A percentile compares a stretch with the other conserved stretches of the same genome.
Evolutionary conservation across 345 rosid genomes (phyloP).

Genomic region (Aethionema arabicum): DNA sequence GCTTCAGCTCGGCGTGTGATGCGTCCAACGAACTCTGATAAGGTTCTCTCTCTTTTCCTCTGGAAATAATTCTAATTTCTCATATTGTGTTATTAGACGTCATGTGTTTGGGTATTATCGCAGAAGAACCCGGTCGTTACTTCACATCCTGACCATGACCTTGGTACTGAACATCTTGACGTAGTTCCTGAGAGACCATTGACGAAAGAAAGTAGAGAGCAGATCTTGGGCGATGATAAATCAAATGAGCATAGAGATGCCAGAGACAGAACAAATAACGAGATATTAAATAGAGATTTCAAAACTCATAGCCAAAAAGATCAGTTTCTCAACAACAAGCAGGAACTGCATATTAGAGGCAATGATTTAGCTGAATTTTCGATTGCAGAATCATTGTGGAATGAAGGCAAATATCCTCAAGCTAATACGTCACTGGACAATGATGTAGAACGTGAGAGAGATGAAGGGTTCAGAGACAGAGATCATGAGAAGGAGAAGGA

Average conservation of each 20-base stretch:
- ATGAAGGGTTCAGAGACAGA: conserved; percentile 53
- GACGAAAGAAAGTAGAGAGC: conserved; percentile 58
- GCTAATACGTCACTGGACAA: conserved; percentile 60
- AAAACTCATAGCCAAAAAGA: conserved; percentile 62
- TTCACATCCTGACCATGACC: conserved; percentile 54
- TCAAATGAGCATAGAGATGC: conserved; percentile 70
- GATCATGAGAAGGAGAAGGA: conserved; percentile 74
- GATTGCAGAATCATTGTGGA: conserved; percentile 54
- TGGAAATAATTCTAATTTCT: background rate
- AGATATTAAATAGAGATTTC: too few relatives aligned
- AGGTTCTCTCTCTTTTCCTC: conserved; percentile 43
- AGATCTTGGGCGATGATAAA: conserved; percentile 54
- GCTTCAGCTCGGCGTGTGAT: too few relatives aligned
- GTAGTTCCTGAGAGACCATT: conserved; percentile 49
- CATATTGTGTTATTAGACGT: background rate
- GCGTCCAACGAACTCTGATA: conserved; percentile 67
- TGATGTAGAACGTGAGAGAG: conserved; percentile 54
- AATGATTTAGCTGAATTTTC: conserved; percentile 50
- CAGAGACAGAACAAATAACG: too few relatives aligned
- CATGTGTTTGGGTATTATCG: conserved; percentile 36
- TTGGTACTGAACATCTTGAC: conserved; percentile 58
- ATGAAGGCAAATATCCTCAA: conserved; percentile 57
- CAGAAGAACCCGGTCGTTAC: conserved; percentile 65
- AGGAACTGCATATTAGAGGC: conserved; percentile 40
- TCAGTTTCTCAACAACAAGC: conserved; percentile 53